Conservation (phyloP, 2,329 filamentous ascomycete species). For the Colletotrichum viniferum region DNA sequence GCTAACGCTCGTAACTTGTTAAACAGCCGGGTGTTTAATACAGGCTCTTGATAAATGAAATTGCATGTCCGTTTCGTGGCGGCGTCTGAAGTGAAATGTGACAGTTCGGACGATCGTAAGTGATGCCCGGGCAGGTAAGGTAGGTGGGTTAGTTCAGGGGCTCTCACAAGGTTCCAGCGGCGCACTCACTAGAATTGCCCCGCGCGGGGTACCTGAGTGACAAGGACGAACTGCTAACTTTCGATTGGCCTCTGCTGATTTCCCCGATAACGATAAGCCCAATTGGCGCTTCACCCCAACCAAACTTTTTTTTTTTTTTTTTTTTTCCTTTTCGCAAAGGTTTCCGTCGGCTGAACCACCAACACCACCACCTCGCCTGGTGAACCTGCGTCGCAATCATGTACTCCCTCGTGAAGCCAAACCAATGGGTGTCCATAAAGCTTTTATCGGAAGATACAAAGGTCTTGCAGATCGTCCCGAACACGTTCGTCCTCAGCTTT, state of each 20-base stretch:
- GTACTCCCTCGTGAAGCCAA: constrained; percentile 55
- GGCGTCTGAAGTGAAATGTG: background rate
- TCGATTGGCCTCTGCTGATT: background rate
- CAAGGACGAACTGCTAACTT: background rate
- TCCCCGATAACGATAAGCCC: constrained; percentile 14
- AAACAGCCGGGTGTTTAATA: background rate
- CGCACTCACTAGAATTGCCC: constrained; percentile 4
- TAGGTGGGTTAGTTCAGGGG: background rate
- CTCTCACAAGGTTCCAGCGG: background rate
- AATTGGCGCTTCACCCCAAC: background rate
- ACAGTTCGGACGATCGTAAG: background rate
- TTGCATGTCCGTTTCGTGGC: background rate
- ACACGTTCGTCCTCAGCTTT: constrained; percentile 51
- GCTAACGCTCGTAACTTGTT: background rate
- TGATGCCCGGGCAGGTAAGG: background rate
- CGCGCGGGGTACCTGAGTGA: constrained; percentile 15
- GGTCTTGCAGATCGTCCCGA: constrained; percentile 62
- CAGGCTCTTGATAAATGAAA: background rate
- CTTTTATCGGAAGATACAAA: constrained; percentile 63
- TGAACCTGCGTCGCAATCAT: constrained; percentile 27
- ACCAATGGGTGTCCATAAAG: constrained; percentile 64
- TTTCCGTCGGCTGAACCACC: background rate
- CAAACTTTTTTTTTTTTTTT: background rate
- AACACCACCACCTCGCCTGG: background rate
- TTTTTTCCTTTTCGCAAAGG: background rate